phyloP scores from a whole-genome alignment of 2,329 filamentous ascomycete genomes.

The Byssoonygena ceratinophila region DNA sequence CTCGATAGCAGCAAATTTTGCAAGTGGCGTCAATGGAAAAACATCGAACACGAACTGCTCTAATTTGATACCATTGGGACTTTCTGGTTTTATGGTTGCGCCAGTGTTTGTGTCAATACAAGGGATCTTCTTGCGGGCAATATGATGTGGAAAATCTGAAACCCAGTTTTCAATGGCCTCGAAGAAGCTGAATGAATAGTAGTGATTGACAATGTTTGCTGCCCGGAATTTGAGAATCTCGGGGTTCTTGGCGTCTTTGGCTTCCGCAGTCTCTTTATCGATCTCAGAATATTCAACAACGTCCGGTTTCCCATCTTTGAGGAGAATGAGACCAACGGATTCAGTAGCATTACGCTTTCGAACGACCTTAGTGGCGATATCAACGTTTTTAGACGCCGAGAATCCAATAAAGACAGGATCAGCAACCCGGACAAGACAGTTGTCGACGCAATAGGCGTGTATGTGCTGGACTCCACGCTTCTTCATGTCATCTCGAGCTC shows the following conservation, averaged over 20 bases:
- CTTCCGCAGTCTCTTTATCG: conserved; percentile 75
- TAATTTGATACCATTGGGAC: conserved; percentile 96
- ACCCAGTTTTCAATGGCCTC: conserved; percentile 81
- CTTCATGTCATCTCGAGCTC: conserved; percentile 77
- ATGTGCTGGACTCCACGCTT: conserved; percentile 86
- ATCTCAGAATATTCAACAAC: conserved; percentile 99
- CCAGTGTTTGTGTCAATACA: conserved; percentile 65
- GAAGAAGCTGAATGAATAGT: conserved; percentile 91
- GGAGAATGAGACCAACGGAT: conserved; percentile 85
- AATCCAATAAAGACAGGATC: conserved; percentile 95
- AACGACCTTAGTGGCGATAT: conserved; percentile 98
- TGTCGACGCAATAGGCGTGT: conserved; percentile 96
- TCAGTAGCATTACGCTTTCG: conserved; percentile 95
- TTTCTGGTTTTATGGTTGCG: conserved; percentile 76
- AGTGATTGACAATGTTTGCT: conserved; percentile 99
- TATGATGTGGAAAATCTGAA: conserved; percentile 81
- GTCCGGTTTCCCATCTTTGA: conserved; percentile 91
- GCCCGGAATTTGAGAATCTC: conserved; percentile 88
- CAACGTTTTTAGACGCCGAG: conserved; percentile 72
- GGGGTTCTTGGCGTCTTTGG: conserved; percentile 68
- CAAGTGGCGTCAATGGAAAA: conserved; percentile 75
- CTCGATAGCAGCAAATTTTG: conserved; percentile 91
- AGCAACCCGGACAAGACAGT: conserved; percentile 97
- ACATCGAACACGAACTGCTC: conserved; percentile 99
- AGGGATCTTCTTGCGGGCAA: conserved; percentile 97